Conservation (phyloP, 257 asterid species). For the Lithospermum erythrorhizon region DNA sequence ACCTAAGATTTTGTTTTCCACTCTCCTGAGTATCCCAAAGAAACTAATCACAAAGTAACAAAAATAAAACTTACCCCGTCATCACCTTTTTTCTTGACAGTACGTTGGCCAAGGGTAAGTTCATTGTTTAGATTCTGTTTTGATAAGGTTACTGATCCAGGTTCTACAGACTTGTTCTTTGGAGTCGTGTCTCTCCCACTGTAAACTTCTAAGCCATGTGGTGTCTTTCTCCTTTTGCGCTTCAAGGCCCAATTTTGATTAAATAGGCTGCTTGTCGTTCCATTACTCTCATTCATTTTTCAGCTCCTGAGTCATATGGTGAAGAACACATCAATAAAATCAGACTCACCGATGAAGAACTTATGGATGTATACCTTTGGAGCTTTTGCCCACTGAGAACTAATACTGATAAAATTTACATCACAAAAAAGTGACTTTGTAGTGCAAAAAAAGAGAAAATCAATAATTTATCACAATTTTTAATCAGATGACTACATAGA, state of each 20-base stretch:
- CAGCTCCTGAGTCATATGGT: conserved; percentile 16
- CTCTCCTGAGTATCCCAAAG: not conserved
- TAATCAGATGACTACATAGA: too few species aligned
- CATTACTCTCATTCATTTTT: conserved; percentile 45
- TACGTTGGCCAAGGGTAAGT: conserved; percentile 21
- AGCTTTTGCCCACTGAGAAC: not conserved
- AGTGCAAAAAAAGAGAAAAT: too few species aligned
- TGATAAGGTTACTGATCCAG: conserved; percentile 25
- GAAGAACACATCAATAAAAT: conserved; percentile 15
- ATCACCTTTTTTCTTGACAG: conserved; percentile 67
- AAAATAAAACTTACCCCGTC: conserved; percentile 59
- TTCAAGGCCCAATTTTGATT: conserved; percentile 62
- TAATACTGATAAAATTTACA: too few species aligned
- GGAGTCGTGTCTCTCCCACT: conserved; percentile 26
- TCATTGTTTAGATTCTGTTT: conserved; percentile 29
- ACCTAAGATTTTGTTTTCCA: not conserved
- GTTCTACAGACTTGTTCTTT: conserved; percentile 24
- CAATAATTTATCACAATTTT: too few species aligned
- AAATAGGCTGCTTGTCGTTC: conserved; percentile 37
- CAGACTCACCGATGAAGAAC: not conserved
- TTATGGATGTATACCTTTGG: not conserved
- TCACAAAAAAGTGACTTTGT: too few species aligned
- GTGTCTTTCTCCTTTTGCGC: conserved; percentile 57
- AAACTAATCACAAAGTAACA: conserved; percentile 2
- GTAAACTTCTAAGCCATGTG: conserved; percentile 36